Conservation (phyloP, 805 yeast species). For the Tetrapisispora phaffii region DNA sequence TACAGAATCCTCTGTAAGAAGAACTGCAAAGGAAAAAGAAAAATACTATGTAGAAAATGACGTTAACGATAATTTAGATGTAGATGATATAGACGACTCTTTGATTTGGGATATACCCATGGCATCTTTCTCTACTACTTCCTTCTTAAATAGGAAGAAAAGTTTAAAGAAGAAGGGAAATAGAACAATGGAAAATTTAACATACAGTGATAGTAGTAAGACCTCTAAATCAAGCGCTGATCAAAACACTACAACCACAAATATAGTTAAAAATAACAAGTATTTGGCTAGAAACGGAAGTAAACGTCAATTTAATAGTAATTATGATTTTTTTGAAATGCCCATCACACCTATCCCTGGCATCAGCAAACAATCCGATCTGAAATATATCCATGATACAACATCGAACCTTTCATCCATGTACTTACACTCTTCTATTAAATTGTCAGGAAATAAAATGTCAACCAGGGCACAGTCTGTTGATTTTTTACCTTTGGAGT, state of each 20-base stretch:
- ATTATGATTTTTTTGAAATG: slow-evolving; percentile 17
- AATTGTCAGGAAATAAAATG: slow-evolving; percentile 28
- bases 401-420: slow-evolving; percentile 32
- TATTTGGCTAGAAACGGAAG: neutral
- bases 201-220: neutral
- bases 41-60: slow-evolving; percentile 32
- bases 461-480: slow-evolving; percentile 26
- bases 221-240: neutral
- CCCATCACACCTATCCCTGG: slow-evolving; percentile 44
- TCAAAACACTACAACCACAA: neutral
- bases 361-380: slow-evolving; percentile 18
- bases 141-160: slow-evolving; percentile 9
- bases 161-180: slow-evolving; percentile 1
- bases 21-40: slow-evolving; percentile 29
- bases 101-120: slow-evolving; percentile 44
- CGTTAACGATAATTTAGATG: slow-evolving; percentile 11
- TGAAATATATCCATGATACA: slow-evolving; percentile 19
- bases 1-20: slow-evolving; percentile 27
- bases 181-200: neutral
- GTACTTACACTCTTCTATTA: slow-evolving; percentile 31
- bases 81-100: slow-evolving; percentile 30
- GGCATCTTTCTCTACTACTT: slow-evolving; percentile 28
- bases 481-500: slow-evolving; percentile 29
- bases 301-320: neutral
- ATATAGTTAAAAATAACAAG: neutral